Evolutionary conservation across 2,329 filamentous ascomycete species (phyloP).

Genomic region (Zymoseptoria crescenta): DNA sequence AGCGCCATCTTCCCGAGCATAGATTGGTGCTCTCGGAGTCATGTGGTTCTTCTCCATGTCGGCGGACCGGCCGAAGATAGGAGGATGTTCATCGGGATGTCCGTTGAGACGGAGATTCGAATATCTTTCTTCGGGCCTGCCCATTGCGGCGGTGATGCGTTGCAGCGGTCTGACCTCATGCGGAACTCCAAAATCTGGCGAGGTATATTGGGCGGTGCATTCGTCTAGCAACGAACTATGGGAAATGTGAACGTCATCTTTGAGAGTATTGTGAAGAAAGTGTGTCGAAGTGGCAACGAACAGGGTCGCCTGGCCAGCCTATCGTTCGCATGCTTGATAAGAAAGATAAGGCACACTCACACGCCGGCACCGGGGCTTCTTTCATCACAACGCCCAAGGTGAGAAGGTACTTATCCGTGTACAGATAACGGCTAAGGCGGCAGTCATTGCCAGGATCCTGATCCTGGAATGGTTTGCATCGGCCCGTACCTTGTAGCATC

Average conservation of each 20-base stretch:
- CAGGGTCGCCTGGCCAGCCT: too few species aligned
- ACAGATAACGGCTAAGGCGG: not conserved
- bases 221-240: not conserved
- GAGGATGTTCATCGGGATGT: not conserved
- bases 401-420: not conserved
- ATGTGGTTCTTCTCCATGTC: slow-evolving; percentile 5
- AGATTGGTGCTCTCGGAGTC: not conserved
- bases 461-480: not conserved
- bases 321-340: not conserved
- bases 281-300: too few species aligned
- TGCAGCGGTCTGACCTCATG: slow-evolving; percentile 9
- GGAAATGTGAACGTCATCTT: too few species aligned
- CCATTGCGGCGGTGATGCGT: slow-evolving; percentile 2
- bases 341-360: not conserved
- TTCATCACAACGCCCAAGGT: not conserved
- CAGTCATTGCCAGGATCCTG: not conserved
- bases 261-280: too few species aligned
- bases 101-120: not conserved
- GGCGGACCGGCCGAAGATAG: not conserved
- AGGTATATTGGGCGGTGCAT: not conserved
- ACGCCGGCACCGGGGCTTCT: not conserved
- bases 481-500: too few species aligned
- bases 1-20: slow-evolving; percentile 36
- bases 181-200: slow-evolving; percentile 9
- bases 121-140: not conserved